Evolutionary conservation across 108 stramenopile species (phyloP).

Genomic region (Stephanodiscus minutulus): DNA sequence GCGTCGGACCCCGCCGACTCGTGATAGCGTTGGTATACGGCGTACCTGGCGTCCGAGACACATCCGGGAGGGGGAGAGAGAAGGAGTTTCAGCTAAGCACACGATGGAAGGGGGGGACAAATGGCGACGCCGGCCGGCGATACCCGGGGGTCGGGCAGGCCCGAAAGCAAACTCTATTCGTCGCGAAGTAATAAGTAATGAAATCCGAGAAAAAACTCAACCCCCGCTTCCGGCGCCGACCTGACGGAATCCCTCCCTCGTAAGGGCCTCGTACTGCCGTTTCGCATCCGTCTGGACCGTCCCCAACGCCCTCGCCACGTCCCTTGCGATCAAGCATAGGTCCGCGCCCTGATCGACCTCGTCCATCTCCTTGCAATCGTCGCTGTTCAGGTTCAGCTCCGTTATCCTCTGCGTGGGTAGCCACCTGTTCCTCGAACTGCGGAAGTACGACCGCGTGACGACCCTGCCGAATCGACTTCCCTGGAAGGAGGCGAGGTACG

Average conservation of each 20-base stretch:
- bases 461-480: constrained; percentile 67
- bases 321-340: constrained; percentile 49
- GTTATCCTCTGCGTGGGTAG: constrained; percentile 54
- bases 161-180: no score
- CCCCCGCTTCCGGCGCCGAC: constrained; percentile 42
- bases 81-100: no score
- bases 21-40: constrained; percentile 48
- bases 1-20: constrained; percentile 16
- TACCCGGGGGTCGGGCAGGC: no score
- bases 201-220: no score
- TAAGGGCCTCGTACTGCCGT: background rate
- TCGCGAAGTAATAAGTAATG: no score
- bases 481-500: constrained; percentile 61
- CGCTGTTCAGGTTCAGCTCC: constrained; percentile 57
- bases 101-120: no score
- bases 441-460: constrained; percentile 52
- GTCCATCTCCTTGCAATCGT: constrained; percentile 65
- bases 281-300: constrained; percentile 41
- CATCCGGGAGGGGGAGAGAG: no score
- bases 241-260: constrained; percentile 26
- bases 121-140: no score
- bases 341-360: constrained; percentile 58
- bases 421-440: constrained; percentile 59
- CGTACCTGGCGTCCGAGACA: no score
- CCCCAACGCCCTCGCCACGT: constrained; percentile 66